Evolutionary conservation across 2,329 filamentous ascomycete species (phyloP).

Genomic region (Trichoderma aggressivum): DNA sequence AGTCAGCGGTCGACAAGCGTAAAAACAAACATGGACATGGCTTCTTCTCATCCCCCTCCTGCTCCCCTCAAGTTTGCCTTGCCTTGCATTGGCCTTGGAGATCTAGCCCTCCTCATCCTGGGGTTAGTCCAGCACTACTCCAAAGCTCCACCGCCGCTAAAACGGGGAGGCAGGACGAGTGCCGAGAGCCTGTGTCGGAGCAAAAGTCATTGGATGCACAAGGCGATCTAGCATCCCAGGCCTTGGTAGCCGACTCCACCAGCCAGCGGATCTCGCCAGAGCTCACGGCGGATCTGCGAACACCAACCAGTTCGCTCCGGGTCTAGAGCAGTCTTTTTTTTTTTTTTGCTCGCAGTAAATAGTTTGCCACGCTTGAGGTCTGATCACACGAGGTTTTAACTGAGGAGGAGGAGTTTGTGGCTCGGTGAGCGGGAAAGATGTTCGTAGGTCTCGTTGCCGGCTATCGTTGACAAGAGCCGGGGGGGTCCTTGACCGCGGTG

Average conservation of each 20-base stretch:
- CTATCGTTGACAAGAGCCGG: background rate
- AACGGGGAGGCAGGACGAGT: background rate
- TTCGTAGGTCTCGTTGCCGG: background rate
- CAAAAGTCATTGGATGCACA: background rate
- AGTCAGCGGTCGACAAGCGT: background rate
- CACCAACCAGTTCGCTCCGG: background rate
- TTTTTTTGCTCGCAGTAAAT: background rate
- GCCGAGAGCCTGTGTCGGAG: background rate
- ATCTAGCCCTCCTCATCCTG: background rate
- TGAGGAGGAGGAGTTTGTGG: background rate
- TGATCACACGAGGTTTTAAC: background rate
- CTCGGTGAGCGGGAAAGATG: background rate
- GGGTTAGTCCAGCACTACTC: conserved; percentile 3
- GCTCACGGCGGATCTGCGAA: background rate
- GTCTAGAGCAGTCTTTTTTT: conserved; percentile 10
- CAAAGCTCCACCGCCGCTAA: conserved; percentile 2
- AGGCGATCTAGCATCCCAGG: conserved; percentile 3
- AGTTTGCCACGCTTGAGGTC: background rate
- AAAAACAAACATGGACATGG: background rate
- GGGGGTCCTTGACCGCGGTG: background rate
- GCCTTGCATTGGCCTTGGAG: conserved; percentile 1
- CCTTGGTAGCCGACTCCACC: background rate
- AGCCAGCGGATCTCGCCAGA: conserved; percentile 3
- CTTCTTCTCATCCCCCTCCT: background rate
- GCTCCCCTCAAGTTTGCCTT: background rate